Evolutionary conservation across 179 eudicot species (phyloP).

Genomic region (Drosera spatulata): DNA sequence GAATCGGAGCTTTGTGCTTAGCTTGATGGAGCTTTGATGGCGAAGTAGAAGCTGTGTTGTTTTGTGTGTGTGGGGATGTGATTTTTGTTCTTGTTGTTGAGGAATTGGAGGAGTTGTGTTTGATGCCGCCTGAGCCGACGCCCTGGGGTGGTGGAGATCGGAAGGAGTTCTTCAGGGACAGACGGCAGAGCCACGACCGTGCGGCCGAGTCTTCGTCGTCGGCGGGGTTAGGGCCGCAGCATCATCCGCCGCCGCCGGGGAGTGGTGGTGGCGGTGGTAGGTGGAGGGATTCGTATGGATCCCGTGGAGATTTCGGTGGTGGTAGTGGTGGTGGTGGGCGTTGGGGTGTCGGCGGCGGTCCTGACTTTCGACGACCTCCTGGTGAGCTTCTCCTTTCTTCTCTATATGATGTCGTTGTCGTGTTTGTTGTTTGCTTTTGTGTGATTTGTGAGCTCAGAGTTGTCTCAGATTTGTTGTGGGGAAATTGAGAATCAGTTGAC

Average conservation of each 20-base stretch:
- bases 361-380: slow-evolving; percentile 12
- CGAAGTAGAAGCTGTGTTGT: background rate
- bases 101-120: slow-evolving; percentile 9
- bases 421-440: background rate
- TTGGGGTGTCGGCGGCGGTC: background rate
- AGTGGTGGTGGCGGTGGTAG: slow-evolving; percentile 4
- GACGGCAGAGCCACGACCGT: slow-evolving; percentile 7
- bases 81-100: background rate
- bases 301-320: slow-evolving; percentile 5
- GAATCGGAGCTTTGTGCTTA: background rate
- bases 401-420: background rate
- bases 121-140: slow-evolving; percentile 94
- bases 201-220: background rate
- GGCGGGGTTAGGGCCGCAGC: too few species aligned
- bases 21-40: background rate
- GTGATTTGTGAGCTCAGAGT: background rate
- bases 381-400: slow-evolving; percentile 3
- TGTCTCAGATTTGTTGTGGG: too few species aligned
- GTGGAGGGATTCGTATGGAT: slow-evolving; percentile 13
- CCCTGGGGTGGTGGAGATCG: slow-evolving; percentile 43
- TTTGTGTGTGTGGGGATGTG: slow-evolving; percentile 5
- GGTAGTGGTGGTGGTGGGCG: background rate
- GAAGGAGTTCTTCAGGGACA: slow-evolving; percentile 10
- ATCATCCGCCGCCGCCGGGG: too few species aligned
- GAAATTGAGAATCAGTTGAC: too few species aligned